phyloP scores from a whole-genome alignment of 2,329 filamentous ascomycete genomes.

The Exophiala mesophila region DNA sequence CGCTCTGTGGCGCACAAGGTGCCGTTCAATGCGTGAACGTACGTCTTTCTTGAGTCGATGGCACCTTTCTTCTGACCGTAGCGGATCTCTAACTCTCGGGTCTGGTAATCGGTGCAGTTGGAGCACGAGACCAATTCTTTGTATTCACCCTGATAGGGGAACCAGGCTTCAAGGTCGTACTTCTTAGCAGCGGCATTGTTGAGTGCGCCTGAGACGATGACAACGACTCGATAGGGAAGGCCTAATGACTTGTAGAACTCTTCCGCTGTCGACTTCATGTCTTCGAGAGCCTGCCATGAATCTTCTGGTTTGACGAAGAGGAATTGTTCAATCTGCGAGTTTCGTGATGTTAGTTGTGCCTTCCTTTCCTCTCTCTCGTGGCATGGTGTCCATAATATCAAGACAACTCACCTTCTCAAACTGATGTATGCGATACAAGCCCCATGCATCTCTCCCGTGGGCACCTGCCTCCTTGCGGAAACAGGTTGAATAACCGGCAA shows the following conservation, averaged over 20 bases:
- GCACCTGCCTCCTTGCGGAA: slow-evolving; percentile 94
- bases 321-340: slow-evolving; percentile 65
- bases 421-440: slow-evolving; percentile 95
- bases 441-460: slow-evolving; percentile 92
- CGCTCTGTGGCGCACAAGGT: slow-evolving; percentile 87
- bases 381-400: too few relatives aligned
- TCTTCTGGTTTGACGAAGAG: slow-evolving; percentile 78
- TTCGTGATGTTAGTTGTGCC: slow-evolving; percentile 1
- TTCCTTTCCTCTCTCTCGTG: background rate
- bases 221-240: slow-evolving; percentile 85
- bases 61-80: slow-evolving; percentile 76
- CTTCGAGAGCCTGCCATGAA: slow-evolving; percentile 87
- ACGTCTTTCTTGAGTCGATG: slow-evolving; percentile 81
- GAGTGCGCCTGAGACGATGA: slow-evolving; percentile 92
- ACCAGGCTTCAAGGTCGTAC: slow-evolving; percentile 94
- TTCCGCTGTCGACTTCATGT: slow-evolving; percentile 86
- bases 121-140: slow-evolving; percentile 97
- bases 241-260: slow-evolving; percentile 90
- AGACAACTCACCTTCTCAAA: slow-evolving; percentile 80
- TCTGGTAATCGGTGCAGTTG: slow-evolving; percentile 98
- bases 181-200: slow-evolving; percentile 91
- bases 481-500: slow-evolving; percentile 88
- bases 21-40: slow-evolving; percentile 88
- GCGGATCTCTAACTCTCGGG: slow-evolving; percentile 85
- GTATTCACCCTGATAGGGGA: slow-evolving; percentile 93